These are phyloP conservation scores for Nemania sp. DNA, from an alignment of 2,329 filamentous ascomycete species.

Conservation along the genomic window DNA sequence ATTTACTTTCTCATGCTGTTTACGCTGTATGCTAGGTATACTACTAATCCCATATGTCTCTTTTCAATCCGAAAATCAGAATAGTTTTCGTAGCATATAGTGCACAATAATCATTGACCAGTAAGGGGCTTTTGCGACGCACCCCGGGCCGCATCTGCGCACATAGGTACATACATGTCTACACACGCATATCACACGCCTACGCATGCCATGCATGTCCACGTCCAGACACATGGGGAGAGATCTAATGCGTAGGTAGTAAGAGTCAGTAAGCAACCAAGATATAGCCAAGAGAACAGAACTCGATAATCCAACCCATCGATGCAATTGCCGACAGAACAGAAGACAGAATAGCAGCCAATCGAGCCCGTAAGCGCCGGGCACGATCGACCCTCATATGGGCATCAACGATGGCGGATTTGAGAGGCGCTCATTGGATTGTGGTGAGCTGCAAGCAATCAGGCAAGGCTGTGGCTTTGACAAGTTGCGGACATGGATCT, in stretches of 20 bases:
- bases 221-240: not conserved
- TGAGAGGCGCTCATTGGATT: conserved; percentile 34
- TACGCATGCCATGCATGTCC: too few species aligned
- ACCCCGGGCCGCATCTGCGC: not conserved
- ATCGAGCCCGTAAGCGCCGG: conserved; percentile 38
- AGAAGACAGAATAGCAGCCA: not conserved
- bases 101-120: not conserved
- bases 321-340: conserved; percentile 17
- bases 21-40: conserved; percentile 4
- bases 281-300: conserved; percentile 3
- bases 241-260: not conserved
- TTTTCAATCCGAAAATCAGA: conserved; percentile 9
- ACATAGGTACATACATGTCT: not conserved
- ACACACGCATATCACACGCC: too few species aligned
- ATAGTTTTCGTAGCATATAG: conserved; percentile 1
- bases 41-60: not conserved
- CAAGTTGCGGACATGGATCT: conserved; percentile 38
- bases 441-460: conserved; percentile 38
- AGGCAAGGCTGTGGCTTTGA: conserved; percentile 44
- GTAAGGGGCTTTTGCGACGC: too few species aligned
- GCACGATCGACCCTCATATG: conserved; percentile 16
- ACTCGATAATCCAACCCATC: conserved; percentile 5
- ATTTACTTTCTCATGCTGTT: not conserved
- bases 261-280: not conserved
- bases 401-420: conserved; percentile 15